Percentiles rank a stretch among this genome's conserved stretches.
Evolutionary conservation across 495 filamentous ascomycete genomes (phyloP).

Genomic region (Rusavskia elegans): DNA sequence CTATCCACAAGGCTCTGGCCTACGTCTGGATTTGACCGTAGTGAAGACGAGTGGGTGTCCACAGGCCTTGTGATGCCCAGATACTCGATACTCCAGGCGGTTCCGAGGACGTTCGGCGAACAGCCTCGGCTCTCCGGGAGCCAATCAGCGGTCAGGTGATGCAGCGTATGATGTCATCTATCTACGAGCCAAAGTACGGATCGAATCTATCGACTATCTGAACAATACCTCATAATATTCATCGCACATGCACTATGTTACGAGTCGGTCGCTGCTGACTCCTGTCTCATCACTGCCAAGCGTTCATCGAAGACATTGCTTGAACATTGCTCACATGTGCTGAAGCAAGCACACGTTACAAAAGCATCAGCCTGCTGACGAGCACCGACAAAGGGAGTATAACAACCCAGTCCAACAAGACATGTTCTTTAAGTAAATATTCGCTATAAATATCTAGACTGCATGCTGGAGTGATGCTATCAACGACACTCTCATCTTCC

Average conservation of each 20-base stretch:
- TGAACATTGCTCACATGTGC: not conserved
- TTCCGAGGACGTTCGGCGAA: not conserved
- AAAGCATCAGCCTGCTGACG: not conserved
- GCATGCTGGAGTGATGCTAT: conserved; percentile 29
- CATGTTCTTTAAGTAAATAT: conserved; percentile 24
- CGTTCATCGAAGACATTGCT: not conserved
- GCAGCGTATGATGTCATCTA: not conserved
- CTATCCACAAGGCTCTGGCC: not conserved
- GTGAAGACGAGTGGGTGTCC: not conserved
- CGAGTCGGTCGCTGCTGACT: no score
- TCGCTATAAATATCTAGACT: no score
- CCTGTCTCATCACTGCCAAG: not conserved
- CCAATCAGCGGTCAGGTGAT: not conserved
- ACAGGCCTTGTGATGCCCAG: not conserved
- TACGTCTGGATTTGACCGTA: not conserved
- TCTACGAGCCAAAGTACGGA: no score
- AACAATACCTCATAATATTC: no score
- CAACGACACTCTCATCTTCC: conserved; percentile 35
- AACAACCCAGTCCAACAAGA: no score
- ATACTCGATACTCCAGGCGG: not conserved
- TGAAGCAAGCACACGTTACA: not conserved
- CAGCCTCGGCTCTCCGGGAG: not conserved
- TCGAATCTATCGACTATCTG: no score
- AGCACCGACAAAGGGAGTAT: conserved; percentile 6
- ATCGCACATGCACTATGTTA: no score